These are phyloP conservation scores for Aspergillus sojae DNA, from an alignment of 2,329 filamentous ascomycete genomes.

Conservation along the genomic window DNA sequence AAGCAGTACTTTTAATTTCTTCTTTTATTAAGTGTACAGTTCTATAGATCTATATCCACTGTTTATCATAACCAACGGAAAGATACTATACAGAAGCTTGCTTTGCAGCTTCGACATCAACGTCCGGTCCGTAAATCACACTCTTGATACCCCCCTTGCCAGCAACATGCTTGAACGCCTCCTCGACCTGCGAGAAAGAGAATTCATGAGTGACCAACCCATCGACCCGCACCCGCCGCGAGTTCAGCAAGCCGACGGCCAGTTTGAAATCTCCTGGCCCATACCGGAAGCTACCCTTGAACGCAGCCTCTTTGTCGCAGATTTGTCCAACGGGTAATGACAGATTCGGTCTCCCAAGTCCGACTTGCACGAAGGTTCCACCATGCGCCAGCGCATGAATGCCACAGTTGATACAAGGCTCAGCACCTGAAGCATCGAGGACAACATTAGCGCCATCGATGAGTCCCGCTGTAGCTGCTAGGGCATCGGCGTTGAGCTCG, in stretches of 20 bases:
- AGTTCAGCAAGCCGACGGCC: constrained; percentile 70
- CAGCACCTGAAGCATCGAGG: constrained; percentile 75
- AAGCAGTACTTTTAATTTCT: not conserved
- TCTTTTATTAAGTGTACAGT: not conserved
- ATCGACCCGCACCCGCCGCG: constrained; percentile 68
- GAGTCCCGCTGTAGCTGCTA: constrained; percentile 64
- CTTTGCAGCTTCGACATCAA: constrained; percentile 21
- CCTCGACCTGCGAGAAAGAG: constrained; percentile 74
- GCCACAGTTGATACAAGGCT: constrained; percentile 71
- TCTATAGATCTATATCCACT: not conserved
- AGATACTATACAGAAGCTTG: constrained; percentile 4
- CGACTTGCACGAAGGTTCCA: constrained; percentile 76
- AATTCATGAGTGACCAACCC: constrained; percentile 74
- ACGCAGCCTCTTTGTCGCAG: constrained; percentile 82
- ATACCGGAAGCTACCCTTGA: constrained; percentile 85
- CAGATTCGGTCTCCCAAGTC: constrained; percentile 82
- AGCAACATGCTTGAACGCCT: constrained; percentile 82
- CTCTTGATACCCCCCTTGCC: constrained; percentile 62
- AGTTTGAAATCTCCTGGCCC: constrained; percentile 80
- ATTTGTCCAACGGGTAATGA: constrained; percentile 69
- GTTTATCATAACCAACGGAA: not conserved
- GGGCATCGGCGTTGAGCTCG: constrained; percentile 69
- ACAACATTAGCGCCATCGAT: constrained; percentile 69
- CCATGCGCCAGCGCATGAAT: constrained; percentile 69
- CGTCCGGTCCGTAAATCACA: constrained; percentile 38